Conservation (phyloP, 352 stramenopile species). For the Thraustochytrium sp. region DNA sequence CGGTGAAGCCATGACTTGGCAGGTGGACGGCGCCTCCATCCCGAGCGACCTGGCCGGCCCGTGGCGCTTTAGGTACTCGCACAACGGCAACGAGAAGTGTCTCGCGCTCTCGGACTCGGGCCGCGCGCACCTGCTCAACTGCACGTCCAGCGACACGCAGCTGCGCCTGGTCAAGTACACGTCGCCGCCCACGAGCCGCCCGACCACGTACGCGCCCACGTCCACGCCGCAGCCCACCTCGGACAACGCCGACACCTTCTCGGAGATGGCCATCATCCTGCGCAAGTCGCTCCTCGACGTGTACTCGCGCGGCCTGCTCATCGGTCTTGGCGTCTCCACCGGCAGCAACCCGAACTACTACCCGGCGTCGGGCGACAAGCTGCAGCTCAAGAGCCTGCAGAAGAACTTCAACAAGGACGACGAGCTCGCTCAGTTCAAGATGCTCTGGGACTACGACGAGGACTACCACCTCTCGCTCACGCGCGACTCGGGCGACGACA, state of each 20-base stretch:
- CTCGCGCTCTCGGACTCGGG: too few relatives aligned
- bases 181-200: neutral
- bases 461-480: neutral
- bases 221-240: neutral
- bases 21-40: neutral
- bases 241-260: neutral
- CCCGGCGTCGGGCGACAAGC: neutral
- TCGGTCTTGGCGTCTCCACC: conserved; percentile 18
- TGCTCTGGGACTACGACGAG: neutral
- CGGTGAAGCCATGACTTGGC: neutral
- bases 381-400: conserved; percentile 10
- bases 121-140: too few relatives aligned
- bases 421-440: neutral
- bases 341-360: neutral
- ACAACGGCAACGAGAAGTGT: too few relatives aligned
- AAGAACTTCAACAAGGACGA: neutral
- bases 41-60: neutral
- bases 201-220: neutral
- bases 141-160: too few relatives aligned
- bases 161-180: too few relatives aligned
- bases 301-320: neutral
- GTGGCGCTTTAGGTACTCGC: too few relatives aligned
- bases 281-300: neutral
- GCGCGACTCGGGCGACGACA: neutral
- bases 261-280: neutral